Evolutionary conservation across 2,329 filamentous ascomycete species (phyloP).

Genomic region (Fusarium sambucinum): DNA sequence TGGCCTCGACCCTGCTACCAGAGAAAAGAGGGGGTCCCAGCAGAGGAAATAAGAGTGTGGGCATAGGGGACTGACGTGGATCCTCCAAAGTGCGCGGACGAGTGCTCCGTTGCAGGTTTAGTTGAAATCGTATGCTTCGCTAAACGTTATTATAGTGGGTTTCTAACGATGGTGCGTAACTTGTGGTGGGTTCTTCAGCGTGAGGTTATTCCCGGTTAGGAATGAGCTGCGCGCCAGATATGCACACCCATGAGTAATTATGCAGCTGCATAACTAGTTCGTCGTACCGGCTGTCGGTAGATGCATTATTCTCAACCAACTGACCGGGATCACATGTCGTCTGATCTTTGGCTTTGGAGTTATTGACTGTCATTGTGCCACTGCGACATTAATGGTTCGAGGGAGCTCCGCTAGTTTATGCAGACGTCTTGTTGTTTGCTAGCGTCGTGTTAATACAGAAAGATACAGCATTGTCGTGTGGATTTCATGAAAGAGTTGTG

Average conservation of each 20-base stretch:
- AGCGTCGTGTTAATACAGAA: neutral
- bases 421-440: neutral
- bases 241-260: neutral
- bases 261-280: neutral
- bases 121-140: neutral
- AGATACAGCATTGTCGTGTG: neutral
- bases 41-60: neutral
- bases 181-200: neutral
- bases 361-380: neutral
- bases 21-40: neutral
- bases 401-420: neutral
- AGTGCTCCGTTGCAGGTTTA: slow-evolving; percentile 4
- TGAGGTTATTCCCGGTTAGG: slow-evolving; percentile 4
- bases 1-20: neutral
- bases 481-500: neutral
- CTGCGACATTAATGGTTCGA: neutral
- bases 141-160: slow-evolving; percentile 4
- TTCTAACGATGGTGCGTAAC: neutral
- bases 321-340: neutral
- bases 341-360: neutral
- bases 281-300: neutral
- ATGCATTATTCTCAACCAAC: neutral
- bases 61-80: neutral
- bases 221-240: neutral
- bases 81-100: neutral